Conservation (phyloP, 331 rosid genomes). For the Stylosanthes scabra region DNA sequence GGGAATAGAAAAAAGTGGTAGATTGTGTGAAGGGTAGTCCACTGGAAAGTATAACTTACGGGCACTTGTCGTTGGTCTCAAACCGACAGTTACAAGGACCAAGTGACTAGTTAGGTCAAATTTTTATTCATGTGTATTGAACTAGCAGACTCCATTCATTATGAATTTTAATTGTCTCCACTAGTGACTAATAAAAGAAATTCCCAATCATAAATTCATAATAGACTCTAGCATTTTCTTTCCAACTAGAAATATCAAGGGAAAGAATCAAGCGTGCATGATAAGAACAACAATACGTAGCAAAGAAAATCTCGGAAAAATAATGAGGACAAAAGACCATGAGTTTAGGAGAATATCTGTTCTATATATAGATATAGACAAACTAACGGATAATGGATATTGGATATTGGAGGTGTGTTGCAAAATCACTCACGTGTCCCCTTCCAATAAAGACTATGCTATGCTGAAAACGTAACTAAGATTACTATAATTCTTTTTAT, state of each 20-base stretch:
- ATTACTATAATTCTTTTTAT: too few species aligned
- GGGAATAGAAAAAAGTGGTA: not conserved
- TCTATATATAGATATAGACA: not conserved
- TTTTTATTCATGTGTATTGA: too few species aligned
- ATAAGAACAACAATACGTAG: slow-evolving; percentile 1
- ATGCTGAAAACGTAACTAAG: not conserved
- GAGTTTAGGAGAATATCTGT: not conserved
- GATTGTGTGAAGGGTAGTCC: not conserved
- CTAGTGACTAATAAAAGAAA: not conserved
- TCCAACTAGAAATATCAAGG: not conserved
- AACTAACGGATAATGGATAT: slow-evolving; percentile 28
- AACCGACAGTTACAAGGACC: not conserved
- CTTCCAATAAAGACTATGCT: not conserved
- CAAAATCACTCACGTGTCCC: slow-evolving; percentile 39
- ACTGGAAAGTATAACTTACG: not conserved
- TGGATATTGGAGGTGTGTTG: slow-evolving; percentile 41
- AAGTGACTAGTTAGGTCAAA: not conserved
- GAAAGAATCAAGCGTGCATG: not conserved
- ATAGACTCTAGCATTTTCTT: not conserved
- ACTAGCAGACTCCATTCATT: not conserved
- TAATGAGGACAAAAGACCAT: slow-evolving; percentile 6
- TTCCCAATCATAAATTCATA: not conserved
- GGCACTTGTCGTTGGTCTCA: not conserved
- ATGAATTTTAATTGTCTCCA: not conserved
- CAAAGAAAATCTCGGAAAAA: not conserved